phyloP scores from a whole-genome alignment of 2,329 filamentous ascomycete species.

The Aspergillaceae sp. region DNA sequence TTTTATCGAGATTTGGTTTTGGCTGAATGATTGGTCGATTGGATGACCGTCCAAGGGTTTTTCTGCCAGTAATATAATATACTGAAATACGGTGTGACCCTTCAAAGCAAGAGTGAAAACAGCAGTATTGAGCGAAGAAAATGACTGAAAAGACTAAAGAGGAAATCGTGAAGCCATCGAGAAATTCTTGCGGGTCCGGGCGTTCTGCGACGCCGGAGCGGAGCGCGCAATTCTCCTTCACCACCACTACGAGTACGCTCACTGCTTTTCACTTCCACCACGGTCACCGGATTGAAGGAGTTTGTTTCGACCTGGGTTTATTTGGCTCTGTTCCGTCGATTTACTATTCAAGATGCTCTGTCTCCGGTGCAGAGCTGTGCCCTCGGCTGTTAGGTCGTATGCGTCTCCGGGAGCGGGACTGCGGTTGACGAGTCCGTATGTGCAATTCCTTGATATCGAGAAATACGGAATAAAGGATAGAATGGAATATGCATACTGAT shows the following conservation, averaged over 20 bases:
- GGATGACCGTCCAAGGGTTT: too few relatives aligned
- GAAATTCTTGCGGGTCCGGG: conserved; percentile 19
- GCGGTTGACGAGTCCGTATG: neutral
- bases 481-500: too few relatives aligned
- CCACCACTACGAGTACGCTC: neutral
- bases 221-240: conserved; percentile 2
- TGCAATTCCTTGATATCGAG: neutral
- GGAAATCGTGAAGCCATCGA: neutral
- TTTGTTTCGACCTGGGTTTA: too few relatives aligned
- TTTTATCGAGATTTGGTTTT: too few relatives aligned
- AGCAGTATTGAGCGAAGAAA: neutral
- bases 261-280: too few relatives aligned
- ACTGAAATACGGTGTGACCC: too few relatives aligned
- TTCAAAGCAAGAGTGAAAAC: too few relatives aligned
- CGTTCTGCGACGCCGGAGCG: conserved; percentile 19
- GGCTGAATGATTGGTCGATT: too few relatives aligned
- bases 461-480: too few relatives aligned
- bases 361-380: conserved; percentile 25
- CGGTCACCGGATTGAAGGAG: too few relatives aligned
- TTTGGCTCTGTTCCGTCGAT: too few relatives aligned
- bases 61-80: too few relatives aligned
- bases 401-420: conserved; percentile 12
- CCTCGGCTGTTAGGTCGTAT: conserved; percentile 17
- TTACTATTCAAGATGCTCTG: conserved; percentile 21
- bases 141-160: neutral